These are phyloP conservation scores for Mycena pura DNA, from an alignment of 768 basidiomycete genomes.

Conservation along the genomic window DNA sequence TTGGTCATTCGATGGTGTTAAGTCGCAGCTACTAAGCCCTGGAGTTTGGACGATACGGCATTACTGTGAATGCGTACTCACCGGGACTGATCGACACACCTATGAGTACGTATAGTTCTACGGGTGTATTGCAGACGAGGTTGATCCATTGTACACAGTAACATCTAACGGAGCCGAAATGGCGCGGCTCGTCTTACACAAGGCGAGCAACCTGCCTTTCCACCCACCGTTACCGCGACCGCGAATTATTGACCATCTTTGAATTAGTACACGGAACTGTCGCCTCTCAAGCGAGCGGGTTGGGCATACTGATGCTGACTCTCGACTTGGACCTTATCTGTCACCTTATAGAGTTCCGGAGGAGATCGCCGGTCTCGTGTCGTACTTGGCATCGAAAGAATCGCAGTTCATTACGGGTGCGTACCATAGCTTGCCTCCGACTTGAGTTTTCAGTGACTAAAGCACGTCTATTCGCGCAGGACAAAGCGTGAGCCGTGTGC, in stretches of 20 bases:
- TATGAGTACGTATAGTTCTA: background rate
- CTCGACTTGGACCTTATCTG: slow-evolving; percentile 3
- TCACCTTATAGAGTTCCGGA: background rate
- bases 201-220: no score
- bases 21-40: background rate
- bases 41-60: slow-evolving; percentile 24
- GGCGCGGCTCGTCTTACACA: no score
- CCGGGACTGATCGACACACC: slow-evolving; percentile 28
- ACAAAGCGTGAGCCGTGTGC: slow-evolving; percentile 2
- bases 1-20: background rate
- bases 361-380: slow-evolving; percentile 5
- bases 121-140: no score
- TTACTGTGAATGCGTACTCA: slow-evolving; percentile 37
- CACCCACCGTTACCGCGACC: no score
- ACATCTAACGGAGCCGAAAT: no score
- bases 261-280: background rate
- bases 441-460: background rate
- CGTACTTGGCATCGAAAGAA: slow-evolving; percentile 9
- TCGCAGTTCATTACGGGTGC: slow-evolving; percentile 8
- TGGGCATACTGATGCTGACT: background rate
- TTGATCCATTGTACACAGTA: no score
- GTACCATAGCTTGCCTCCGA: background rate
- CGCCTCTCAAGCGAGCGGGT: background rate
- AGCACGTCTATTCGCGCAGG: background rate
- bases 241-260: no score